These are phyloP conservation scores for Solanum sparsipilum DNA, from an alignment of 257 asterid species.

Conservation along the genomic window DNA sequence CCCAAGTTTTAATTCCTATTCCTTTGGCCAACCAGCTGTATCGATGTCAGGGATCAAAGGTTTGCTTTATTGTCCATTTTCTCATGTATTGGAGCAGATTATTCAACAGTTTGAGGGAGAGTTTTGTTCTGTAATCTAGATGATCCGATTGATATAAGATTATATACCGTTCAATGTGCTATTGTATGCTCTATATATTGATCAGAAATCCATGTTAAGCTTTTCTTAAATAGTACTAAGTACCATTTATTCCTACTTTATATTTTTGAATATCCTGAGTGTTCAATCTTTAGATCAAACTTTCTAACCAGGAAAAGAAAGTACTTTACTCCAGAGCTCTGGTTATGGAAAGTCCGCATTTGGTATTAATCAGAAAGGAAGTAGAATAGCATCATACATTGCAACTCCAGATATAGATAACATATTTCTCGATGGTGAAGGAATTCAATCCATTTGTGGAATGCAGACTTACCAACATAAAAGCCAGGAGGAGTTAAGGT, in stretches of 20 bases:
- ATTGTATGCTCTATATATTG: neutral
- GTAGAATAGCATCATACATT: conserved; percentile 43
- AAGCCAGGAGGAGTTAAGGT: conserved; percentile 56
- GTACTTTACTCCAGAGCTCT: neutral
- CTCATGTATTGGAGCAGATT: neutral
- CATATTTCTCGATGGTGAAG: conserved; percentile 19
- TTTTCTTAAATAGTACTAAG: neutral
- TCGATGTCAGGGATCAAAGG: neutral
- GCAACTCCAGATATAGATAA: conserved; percentile 44
- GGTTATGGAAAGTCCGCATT: neutral
- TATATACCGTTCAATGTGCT: neutral
- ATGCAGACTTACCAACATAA: conserved; percentile 50
- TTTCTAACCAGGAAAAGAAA: neutral
- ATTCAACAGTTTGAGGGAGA: neutral
- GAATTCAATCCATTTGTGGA: conserved; percentile 58
- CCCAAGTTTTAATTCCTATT: neutral
- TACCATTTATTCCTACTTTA: neutral
- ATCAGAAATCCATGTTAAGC: neutral
- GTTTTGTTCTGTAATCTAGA: neutral
- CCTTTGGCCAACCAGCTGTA: neutral
- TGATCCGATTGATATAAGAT: neutral
- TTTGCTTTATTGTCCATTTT: neutral
- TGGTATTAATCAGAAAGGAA: conserved; percentile 19
- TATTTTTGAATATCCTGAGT: too few relatives aligned
- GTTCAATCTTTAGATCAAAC: neutral